Evolutionary conservation across 495 filamentous ascomycete species (phyloP).

Genomic region (Haplographium delicatum): DNA sequence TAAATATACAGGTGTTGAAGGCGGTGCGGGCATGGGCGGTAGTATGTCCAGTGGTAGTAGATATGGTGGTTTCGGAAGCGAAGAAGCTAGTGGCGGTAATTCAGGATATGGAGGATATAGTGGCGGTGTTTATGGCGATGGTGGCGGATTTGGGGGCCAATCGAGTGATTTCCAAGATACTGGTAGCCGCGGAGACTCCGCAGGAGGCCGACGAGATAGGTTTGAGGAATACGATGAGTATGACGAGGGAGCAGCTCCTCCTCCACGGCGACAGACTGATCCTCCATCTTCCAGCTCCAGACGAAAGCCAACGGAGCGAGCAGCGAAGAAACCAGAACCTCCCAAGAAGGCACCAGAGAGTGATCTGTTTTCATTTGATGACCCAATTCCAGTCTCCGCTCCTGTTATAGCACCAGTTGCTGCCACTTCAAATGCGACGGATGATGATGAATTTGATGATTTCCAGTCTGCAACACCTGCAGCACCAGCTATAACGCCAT

Average conservation of each 20-base stretch:
- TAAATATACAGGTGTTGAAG: constrained; percentile 93
- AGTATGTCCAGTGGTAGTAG: constrained; percentile 49
- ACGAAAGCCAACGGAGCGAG: constrained; percentile 16
- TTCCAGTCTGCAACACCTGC: constrained; percentile 85
- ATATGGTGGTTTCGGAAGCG: constrained; percentile 89
- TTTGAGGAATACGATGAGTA: constrained; percentile 98
- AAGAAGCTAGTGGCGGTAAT: constrained; percentile 61
- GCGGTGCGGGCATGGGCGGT: constrained; percentile 57
- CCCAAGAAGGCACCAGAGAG: constrained; percentile 76
- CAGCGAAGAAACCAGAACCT: constrained; percentile 52
- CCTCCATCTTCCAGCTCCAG: constrained; percentile 36
- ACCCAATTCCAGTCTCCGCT: constrained; percentile 44
- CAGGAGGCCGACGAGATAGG: constrained; percentile 48
- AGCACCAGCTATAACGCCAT: constrained; percentile 34
- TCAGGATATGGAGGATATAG: constrained; percentile 76
- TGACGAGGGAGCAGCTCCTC: constrained; percentile 64
- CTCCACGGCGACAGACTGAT: constrained; percentile 32
- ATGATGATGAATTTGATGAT: constrained; percentile 97
- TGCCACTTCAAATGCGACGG: constrained; percentile 44
- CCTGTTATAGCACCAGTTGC: constrained; percentile 43
- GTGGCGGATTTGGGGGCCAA: constrained; percentile 76
- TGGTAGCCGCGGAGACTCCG: constrained; percentile 34
- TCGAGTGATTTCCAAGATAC: constrained; percentile 64
- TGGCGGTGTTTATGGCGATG: constrained; percentile 88
- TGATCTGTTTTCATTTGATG: constrained; percentile 88